These are phyloP conservation scores for Amauroascus niger DNA, from an alignment of 2,329 filamentous ascomycete species.

Conservation along the genomic window DNA sequence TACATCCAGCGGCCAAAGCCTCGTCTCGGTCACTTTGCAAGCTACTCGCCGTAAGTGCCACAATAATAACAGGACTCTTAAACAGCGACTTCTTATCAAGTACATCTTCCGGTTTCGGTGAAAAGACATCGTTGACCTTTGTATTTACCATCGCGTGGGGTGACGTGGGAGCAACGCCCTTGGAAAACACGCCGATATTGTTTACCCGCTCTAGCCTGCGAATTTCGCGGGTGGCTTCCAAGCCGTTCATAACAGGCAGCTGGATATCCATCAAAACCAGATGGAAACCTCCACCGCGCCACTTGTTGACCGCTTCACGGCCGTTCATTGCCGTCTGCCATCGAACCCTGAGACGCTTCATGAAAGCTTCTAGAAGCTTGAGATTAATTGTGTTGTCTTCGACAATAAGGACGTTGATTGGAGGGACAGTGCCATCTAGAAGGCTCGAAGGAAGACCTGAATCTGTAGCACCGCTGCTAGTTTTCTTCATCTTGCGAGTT, in stretches of 20 bases:
- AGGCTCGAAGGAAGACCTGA: slow-evolving; percentile 47
- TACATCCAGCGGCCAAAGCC: slow-evolving; percentile 87
- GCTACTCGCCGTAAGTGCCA: slow-evolving; percentile 87
- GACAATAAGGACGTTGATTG: slow-evolving; percentile 94
- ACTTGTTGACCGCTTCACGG: slow-evolving; percentile 83
- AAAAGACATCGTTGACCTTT: neutral
- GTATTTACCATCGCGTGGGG: slow-evolving; percentile 26
- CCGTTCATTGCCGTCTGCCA: slow-evolving; percentile 98
- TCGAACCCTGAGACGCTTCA: slow-evolving; percentile 87
- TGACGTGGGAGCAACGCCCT: slow-evolving; percentile 51
- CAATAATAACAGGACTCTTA: slow-evolving; percentile 96
- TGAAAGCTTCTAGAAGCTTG: slow-evolving; percentile 84
- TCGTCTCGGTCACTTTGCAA: slow-evolving; percentile 93
- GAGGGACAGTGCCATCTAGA: slow-evolving; percentile 74
- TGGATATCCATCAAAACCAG: slow-evolving; percentile 98
- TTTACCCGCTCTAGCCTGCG: slow-evolving; percentile 80
- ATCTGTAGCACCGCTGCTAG: slow-evolving; percentile 35
- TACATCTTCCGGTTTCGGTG: slow-evolving; percentile 28
- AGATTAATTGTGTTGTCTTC: slow-evolving; percentile 98
- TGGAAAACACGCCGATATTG: slow-evolving; percentile 80
- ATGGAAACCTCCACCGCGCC: slow-evolving; percentile 86
- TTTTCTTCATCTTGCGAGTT: slow-evolving; percentile 48
- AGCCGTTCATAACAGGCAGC: slow-evolving; percentile 87
- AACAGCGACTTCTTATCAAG: slow-evolving; percentile 49
- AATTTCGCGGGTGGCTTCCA: slow-evolving; percentile 93